Conservation (phyloP, 495 filamentous ascomycete species). For the Parathielavia hyrcaniae region DNA sequence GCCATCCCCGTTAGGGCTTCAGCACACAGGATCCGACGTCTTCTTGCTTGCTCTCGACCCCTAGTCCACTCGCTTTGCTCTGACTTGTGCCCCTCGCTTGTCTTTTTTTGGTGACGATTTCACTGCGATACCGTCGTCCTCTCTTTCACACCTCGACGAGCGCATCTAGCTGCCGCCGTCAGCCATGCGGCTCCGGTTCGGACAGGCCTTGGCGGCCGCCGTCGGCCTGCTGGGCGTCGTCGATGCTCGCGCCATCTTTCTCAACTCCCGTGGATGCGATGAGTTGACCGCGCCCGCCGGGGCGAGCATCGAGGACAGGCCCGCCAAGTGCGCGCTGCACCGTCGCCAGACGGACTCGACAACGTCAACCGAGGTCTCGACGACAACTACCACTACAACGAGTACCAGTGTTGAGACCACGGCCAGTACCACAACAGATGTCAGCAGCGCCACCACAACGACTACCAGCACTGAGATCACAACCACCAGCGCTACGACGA, state of each 20-base stretch:
- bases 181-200: conserved; percentile 18
- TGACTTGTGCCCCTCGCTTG: neutral
- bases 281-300: too few species aligned
- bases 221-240: conserved; percentile 22
- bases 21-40: neutral
- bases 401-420: too few species aligned
- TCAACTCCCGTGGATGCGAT: too few species aligned
- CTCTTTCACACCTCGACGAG: neutral
- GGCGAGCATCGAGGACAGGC: too few species aligned
- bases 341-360: too few species aligned
- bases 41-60: neutral
- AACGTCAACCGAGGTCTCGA: too few species aligned
- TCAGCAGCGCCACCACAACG: too few species aligned
- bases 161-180: neutral
- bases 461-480: too few species aligned
- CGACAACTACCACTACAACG: too few species aligned
- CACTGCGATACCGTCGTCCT: neutral
- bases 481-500: too few species aligned
- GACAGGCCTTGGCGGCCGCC: conserved; percentile 26
- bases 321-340: too few species aligned
- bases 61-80: conserved; percentile 5
- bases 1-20: neutral
- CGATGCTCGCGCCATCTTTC: conserved; percentile 25
- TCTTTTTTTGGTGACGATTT: neutral
- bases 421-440: too few species aligned